Evolutionary conservation across 768 basidiomycete genomes (phyloP), one percentile per base, ranked within the genome.

Genomic region (Mycena albidolilacea): DNA sequence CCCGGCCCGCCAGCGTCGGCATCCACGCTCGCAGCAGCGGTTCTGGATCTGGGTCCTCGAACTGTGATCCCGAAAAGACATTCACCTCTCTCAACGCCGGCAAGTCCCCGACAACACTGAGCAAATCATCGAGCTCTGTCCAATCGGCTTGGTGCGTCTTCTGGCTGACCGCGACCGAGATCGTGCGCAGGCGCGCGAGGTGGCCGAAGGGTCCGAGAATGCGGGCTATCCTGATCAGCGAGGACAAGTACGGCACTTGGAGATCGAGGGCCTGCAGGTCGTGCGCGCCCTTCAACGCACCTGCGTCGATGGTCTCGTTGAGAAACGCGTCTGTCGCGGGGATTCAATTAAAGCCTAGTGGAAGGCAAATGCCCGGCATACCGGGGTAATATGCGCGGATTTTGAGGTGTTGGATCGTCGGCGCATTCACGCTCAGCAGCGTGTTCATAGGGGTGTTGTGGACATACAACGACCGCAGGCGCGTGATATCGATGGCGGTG

Each of bases 391-490:
- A 73, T 0, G 64, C 68, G 21, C 63, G 64, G 10, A 73, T 61
- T 12, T 39, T 64, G 23, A 73, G 1, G 5, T 12, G 19, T 39
- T 62, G 62, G 30, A 69, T 63, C 14, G 72, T 54, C 37, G 68
- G 7, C 1, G 72, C 57, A 35, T 69, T 73, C 39, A 59, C 14
- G 21, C 58, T 37, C n/a, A 73, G 23, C 11, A 69, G 21, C 5
- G 64, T 65, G 2, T 38, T 52, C 63, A 69, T 73, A 0, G 72
- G 68, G 15, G 63, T 73, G 58, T 73, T 73, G 68, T 69, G 72
- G 15, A 73, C 64, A 48, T 69, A 73, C 19, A 73, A 19, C 5
- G 57, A 62, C 38, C 68, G 62, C 55, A 73, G 64, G 4, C 37
- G 46, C 46, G 44, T 66, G 54, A 73, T 58, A 38, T 73, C 72